Evolutionary conservation across 345 rosid genomes (phyloP).

Genomic region (Angophora floribunda): DNA sequence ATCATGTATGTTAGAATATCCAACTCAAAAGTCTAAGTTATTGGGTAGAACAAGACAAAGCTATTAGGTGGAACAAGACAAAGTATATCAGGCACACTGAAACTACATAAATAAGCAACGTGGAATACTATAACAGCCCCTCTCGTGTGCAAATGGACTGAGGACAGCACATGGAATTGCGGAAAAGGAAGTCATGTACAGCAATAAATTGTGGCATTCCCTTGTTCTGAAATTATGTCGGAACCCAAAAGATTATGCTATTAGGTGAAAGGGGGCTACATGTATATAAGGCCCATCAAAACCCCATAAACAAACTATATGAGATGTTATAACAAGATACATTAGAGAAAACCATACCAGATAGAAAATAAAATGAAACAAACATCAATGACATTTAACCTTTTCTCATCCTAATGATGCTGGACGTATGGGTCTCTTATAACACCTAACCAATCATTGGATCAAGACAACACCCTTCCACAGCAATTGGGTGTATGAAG

Average conservation of each 20-base stretch:
- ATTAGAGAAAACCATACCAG: background rate
- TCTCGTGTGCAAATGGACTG: background rate
- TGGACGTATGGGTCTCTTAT: too few species aligned
- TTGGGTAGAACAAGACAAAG: too few species aligned
- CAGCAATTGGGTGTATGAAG: background rate
- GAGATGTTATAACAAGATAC: background rate
- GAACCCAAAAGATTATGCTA: background rate
- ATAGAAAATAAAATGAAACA: background rate
- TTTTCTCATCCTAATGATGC: background rate
- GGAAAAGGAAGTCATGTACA: background rate
- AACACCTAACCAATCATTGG: background rate
- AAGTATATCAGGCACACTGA: background rate
- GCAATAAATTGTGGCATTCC: background rate
- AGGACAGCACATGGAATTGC: background rate
- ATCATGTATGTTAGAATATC: background rate
- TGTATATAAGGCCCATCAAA: accelerated
- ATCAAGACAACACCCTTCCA: background rate
- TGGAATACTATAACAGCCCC: background rate
- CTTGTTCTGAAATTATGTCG: background rate
- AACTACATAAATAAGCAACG: background rate
- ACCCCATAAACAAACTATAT: background rate
- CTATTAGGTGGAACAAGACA: background rate
- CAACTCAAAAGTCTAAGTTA: background rate
- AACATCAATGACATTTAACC: background rate
- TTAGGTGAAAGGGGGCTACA: background rate